phyloP scores from a whole-genome alignment of 768 basidiomycete genomes.

The Termitomyces sp. region DNA sequence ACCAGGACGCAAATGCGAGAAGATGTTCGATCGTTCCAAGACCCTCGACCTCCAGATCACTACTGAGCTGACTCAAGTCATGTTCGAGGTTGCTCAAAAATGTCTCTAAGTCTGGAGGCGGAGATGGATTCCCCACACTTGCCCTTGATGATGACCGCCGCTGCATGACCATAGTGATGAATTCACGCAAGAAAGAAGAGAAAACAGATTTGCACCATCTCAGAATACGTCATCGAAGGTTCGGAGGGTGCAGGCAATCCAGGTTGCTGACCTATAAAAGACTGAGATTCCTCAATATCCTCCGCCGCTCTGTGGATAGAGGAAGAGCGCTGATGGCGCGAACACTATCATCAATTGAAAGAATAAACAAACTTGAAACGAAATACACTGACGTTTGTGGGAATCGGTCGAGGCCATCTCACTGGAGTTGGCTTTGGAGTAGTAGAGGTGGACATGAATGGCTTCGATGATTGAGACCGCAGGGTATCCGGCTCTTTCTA shows the following conservation, averaged over 20 bases:
- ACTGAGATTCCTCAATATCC: not conserved
- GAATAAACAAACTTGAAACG: not conserved
- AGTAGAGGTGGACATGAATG: not conserved
- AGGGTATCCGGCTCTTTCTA: not conserved
- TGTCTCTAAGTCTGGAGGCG: not conserved
- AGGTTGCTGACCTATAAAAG: not conserved
- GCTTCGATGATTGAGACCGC: not conserved
- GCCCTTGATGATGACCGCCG: not conserved
- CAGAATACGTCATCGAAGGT: not conserved
- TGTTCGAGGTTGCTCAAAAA: conserved; percentile 7
- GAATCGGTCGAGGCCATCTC: conserved; percentile 3
- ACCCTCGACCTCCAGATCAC: conserved; percentile 1
- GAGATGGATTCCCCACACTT: not conserved
- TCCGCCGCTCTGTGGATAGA: not conserved
- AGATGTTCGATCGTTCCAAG: conserved; percentile 4
- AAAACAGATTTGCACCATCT: not conserved
- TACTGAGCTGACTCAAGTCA: not conserved
- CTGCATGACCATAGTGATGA: not conserved
- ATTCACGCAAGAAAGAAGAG: not conserved
- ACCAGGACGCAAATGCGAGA: conserved; percentile 8
- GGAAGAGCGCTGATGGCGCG: not conserved
- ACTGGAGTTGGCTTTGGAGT: not conserved
- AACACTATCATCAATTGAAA: not conserved
- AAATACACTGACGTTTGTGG: not conserved
- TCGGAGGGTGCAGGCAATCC: not conserved